These are phyloP conservation scores for Lactuca saligna DNA, from an alignment of 129 eudicot genomes.

Conservation along the genomic window DNA sequence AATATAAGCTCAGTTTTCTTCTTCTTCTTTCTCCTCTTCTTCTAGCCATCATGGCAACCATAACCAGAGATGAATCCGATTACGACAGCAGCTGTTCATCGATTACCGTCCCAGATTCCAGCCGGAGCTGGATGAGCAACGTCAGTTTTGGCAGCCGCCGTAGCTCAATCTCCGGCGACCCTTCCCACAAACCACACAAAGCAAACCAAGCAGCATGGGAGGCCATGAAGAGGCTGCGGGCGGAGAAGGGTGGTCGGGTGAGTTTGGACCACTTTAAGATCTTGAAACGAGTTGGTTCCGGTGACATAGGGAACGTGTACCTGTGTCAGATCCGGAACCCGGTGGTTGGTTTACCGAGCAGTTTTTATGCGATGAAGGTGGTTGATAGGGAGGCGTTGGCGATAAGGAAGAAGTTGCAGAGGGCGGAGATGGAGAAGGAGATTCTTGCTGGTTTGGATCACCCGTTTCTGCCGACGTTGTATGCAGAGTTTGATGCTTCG, in stretches of 20 bases:
- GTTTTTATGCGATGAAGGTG: conserved; percentile 77
- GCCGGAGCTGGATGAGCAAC: conserved; percentile 78
- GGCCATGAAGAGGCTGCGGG: conserved; percentile 62
- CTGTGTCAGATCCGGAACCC: conserved; percentile 75
- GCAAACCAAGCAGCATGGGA: conserved; percentile 77
- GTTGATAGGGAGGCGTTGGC: conserved; percentile 79
- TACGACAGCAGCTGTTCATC: conserved; percentile 70
- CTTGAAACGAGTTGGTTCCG: conserved; percentile 61
- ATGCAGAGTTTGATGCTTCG: conserved; percentile 71
- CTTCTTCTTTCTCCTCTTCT: neutral
- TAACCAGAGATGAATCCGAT: conserved; percentile 58
- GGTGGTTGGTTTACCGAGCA: conserved; percentile 46
- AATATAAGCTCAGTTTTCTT: conserved; percentile 20
- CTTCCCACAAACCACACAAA: conserved; percentile 68
- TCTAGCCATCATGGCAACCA: conserved; percentile 38
- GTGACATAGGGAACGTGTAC: conserved; percentile 74
- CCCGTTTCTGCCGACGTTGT: conserved; percentile 72
- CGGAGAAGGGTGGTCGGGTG: conserved; percentile 47
- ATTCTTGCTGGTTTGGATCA: conserved; percentile 67
- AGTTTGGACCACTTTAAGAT: conserved; percentile 66
- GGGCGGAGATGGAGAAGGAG: conserved; percentile 79
- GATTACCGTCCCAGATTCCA: conserved; percentile 62
- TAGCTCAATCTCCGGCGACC: conserved; percentile 39
- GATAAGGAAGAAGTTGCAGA: conserved; percentile 57
- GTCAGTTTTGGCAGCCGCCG: conserved; percentile 44